Evolutionary conservation across 1,284 basidiomycete species (phyloP).

Genomic region (Ustilago tritici): DNA sequence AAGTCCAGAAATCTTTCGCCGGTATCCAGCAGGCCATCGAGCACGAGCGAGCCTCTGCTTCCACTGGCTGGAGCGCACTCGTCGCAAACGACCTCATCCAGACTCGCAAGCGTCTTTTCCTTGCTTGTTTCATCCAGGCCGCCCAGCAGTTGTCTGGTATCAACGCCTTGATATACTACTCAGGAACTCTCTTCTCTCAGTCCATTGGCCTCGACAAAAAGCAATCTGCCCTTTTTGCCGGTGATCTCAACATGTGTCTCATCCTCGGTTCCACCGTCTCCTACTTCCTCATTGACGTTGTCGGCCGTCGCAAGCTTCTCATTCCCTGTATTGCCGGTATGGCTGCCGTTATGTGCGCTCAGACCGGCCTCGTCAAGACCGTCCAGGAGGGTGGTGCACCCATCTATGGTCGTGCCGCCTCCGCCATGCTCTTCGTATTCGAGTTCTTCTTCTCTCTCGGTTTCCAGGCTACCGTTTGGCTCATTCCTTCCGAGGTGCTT

Average conservation of each 20-base stretch:
- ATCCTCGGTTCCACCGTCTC: slow-evolving; percentile 76
- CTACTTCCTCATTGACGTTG: slow-evolving; percentile 73
- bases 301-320: slow-evolving; percentile 78
- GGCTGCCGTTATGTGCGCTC: slow-evolving; percentile 75
- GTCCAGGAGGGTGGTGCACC: slow-evolving; percentile 69
- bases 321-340: slow-evolving; percentile 79
- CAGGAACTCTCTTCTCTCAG: slow-evolving; percentile 69
- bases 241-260: slow-evolving; percentile 79
- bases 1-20: slow-evolving; percentile 71
- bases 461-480: slow-evolving; percentile 78
- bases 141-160: slow-evolving; percentile 79
- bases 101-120: slow-evolving; percentile 76
- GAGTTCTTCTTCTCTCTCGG: slow-evolving; percentile 79
- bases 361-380: slow-evolving; percentile 72
- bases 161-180: slow-evolving; percentile 78
- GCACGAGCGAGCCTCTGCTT: slow-evolving; percentile 59
- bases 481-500: slow-evolving; percentile 70
- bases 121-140: slow-evolving; percentile 76
- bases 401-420: slow-evolving; percentile 73
- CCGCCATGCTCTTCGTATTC: slow-evolving; percentile 76
- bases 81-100: slow-evolving; percentile 75
- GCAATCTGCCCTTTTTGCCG: slow-evolving; percentile 77
- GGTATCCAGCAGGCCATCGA: slow-evolving; percentile 69
- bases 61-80: slow-evolving; percentile 71
- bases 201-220: slow-evolving; percentile 73